Conservation (phyloP, 306 rosid species). For the Lathyrus aphaca region DNA sequence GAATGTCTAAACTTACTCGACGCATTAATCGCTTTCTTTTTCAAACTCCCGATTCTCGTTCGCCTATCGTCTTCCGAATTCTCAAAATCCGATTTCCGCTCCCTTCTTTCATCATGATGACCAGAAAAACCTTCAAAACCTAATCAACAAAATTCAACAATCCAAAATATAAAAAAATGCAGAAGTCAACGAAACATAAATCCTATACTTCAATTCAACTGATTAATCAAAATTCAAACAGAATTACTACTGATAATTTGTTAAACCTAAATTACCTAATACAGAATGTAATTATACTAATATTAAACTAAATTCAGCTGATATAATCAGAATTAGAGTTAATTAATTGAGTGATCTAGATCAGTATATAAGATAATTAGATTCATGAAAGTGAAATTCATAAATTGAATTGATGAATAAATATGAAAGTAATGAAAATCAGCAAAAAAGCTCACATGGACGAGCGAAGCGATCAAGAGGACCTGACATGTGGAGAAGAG, state of each 20-base stretch:
- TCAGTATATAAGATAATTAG: not conserved
- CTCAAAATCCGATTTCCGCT: constrained; percentile 76
- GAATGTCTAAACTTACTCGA: constrained; percentile 86
- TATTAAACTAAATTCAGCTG: constrained; percentile 37
- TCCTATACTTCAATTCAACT: not conserved
- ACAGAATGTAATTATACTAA: not conserved
- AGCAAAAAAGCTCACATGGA: constrained; percentile 68
- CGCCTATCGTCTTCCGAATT: constrained; percentile 78
- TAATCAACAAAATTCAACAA: constrained; percentile 26
- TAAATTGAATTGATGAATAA: constrained; percentile 12
- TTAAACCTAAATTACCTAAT: not conserved
- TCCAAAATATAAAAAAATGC: constrained; percentile 14
- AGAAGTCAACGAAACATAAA: not conserved
- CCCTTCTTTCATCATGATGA: constrained; percentile 66
- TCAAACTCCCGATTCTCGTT: constrained; percentile 70
- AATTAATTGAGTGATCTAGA: constrained; percentile 29
- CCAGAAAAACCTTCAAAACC: constrained; percentile 83
- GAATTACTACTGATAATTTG: not conserved
- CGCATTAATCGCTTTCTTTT: constrained; percentile 81
- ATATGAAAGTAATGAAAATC: not conserved
- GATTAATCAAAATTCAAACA: not conserved
- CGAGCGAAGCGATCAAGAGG: constrained; percentile 83
- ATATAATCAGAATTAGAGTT: constrained; percentile 3
- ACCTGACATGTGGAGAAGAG: constrained; percentile 64
- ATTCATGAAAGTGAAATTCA: constrained; percentile 19